Evolutionary conservation across 2,329 filamentous ascomycete species (phyloP).

Genomic region (Ascochyta fabae): DNA sequence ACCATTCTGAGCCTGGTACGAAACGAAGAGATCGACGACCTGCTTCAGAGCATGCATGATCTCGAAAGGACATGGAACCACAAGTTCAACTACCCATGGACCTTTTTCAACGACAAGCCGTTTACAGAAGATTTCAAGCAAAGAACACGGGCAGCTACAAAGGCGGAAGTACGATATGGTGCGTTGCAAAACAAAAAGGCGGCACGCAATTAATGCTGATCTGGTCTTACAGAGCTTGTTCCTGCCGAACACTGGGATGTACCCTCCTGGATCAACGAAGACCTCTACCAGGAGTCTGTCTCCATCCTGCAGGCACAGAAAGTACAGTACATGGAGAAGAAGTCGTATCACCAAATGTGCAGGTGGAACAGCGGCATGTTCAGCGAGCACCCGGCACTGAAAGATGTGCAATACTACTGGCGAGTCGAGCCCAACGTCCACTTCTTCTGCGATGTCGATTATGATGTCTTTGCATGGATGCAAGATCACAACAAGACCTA

Average conservation of each 20-base stretch:
- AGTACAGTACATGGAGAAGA: slow-evolving; percentile 87
- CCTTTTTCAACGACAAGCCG: slow-evolving; percentile 95
- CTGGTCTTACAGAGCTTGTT: slow-evolving; percentile 69
- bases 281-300: slow-evolving; percentile 84
- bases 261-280: slow-evolving; percentile 88
- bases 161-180: slow-evolving; percentile 88
- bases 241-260: slow-evolving; percentile 95
- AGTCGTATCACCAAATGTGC: slow-evolving; percentile 98
- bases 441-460: slow-evolving; percentile 99
- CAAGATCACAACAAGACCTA: slow-evolving; percentile 98
- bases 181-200: slow-evolving; percentile 24
- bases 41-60: slow-evolving; percentile 88
- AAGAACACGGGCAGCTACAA: slow-evolving; percentile 79
- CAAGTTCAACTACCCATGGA: slow-evolving; percentile 99
- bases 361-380: slow-evolving; percentile 98
- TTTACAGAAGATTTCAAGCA: slow-evolving; percentile 94
- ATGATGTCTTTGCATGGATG: slow-evolving; percentile 98
- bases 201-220: slow-evolving; percentile 6
- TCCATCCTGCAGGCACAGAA: slow-evolving; percentile 81
- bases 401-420: slow-evolving; percentile 91
- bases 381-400: slow-evolving; percentile 91
- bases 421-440: slow-evolving; percentile 97
- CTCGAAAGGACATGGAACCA: slow-evolving; percentile 94
- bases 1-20: slow-evolving; percentile 91
- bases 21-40: slow-evolving; percentile 84